These are phyloP conservation scores for Suhomyces wounanorum DNA, from an alignment of 1,139 yeast genomes.

Conservation along the genomic window DNA sequence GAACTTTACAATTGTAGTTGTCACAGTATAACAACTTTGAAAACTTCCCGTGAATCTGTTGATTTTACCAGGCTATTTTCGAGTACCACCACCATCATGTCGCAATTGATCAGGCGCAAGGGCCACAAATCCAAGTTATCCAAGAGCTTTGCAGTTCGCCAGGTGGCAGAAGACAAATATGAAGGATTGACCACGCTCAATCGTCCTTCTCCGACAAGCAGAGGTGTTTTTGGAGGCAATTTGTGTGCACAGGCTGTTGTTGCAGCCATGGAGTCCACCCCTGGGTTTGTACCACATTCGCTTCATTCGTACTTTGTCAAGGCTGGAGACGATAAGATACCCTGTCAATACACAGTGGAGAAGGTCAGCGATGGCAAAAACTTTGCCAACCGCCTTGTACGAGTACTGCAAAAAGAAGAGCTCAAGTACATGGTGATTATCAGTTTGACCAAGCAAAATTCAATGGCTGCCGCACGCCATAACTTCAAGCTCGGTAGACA, in stretches of 20 bases:
- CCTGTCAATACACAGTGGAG: conserved; percentile 36
- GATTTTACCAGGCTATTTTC: neutral
- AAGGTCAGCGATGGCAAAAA: conserved; percentile 33
- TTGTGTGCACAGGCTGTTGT: conserved; percentile 44
- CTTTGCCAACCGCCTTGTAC: conserved; percentile 36
- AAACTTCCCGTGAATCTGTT: no score
- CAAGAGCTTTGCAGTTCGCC: conserved; percentile 15
- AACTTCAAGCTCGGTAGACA: conserved; percentile 20
- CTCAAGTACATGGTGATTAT: conserved; percentile 37
- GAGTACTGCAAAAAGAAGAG: conserved; percentile 31
- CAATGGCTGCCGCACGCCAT: conserved; percentile 18
- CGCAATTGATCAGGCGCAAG: neutral
- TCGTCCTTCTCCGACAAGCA: conserved; percentile 34
- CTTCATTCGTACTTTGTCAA: conserved; percentile 45
- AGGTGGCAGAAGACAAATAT: conserved; percentile 19
- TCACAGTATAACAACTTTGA: neutral
- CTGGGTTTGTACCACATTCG: conserved; percentile 44
- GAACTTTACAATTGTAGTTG: neutral
- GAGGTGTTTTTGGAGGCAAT: conserved; percentile 49
- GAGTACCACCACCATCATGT: neutral
- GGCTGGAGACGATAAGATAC: conserved; percentile 36
- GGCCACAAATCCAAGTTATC: conserved; percentile 3
- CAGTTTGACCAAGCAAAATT: conserved; percentile 36
- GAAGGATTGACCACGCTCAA: conserved; percentile 34
- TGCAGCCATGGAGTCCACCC: conserved; percentile 40